Evolutionary conservation across 2,329 filamentous ascomycete genomes (phyloP).

Genomic region (Didymella sp.): DNA sequence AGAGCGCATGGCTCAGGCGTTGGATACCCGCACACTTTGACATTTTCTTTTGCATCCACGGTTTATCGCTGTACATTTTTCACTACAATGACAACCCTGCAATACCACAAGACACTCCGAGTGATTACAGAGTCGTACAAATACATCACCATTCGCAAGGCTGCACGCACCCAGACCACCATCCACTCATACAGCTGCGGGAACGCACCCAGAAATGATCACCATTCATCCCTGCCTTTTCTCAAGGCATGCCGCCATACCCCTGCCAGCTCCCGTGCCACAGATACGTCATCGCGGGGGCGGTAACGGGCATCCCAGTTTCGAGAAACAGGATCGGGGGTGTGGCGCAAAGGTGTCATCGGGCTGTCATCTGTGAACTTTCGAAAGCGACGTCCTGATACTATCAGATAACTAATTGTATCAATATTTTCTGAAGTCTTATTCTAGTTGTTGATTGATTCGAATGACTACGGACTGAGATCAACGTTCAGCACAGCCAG

Average conservation of each 20-base stretch:
- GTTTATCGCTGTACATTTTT: neutral
- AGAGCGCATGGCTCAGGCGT: slow-evolving; percentile 13
- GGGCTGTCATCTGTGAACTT: slow-evolving; percentile 17
- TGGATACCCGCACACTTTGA: slow-evolving; percentile 15
- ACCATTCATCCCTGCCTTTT: neutral
- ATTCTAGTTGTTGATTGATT: neutral
- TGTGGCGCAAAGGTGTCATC: slow-evolving; percentile 35
- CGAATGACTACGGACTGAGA: neutral
- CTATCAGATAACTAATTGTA: neutral
- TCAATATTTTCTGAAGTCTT: neutral
- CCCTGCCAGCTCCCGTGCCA: slow-evolving; percentile 27
- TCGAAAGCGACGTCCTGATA: neutral
- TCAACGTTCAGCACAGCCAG: neutral
- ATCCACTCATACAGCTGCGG: neutral
- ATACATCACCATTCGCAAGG: neutral
- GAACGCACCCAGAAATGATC: slow-evolving; percentile 10
- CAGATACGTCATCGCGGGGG: slow-evolving; percentile 41
- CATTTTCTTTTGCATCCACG: neutral
- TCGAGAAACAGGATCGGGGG: slow-evolving; percentile 35
- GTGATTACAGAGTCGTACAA: neutral
- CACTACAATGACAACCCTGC: neutral
- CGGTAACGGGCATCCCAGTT: slow-evolving; percentile 21
- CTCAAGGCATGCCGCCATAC: neutral
- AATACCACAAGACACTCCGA: neutral
- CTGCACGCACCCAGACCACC: neutral